Percentiles rank a stretch among this genome's conserved stretches.
phyloP scores from a whole-genome alignment of 2,329 filamentous ascomycete genomes.

The Escovopsis sp. region DNA sequence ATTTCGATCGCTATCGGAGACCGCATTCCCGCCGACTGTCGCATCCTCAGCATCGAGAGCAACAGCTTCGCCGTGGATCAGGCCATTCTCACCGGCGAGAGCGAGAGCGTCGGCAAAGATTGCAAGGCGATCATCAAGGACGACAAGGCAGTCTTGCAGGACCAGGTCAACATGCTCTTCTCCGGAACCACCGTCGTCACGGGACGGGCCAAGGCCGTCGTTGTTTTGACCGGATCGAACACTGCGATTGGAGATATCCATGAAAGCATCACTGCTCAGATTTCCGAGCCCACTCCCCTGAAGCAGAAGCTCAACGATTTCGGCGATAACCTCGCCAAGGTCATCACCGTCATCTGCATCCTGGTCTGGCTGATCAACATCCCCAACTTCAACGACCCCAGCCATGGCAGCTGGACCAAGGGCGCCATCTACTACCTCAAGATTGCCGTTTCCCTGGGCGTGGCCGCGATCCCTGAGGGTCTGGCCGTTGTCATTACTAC shows the following conservation, averaged over 20 bases:
- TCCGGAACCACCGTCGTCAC: slow-evolving; percentile 96
- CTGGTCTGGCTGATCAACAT: slow-evolving; percentile 98
- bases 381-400: slow-evolving; percentile 87
- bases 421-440: slow-evolving; percentile 99
- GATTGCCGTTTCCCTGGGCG: slow-evolving; percentile 95
- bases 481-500: slow-evolving; percentile 98
- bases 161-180: slow-evolving; percentile 95
- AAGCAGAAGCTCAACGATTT: slow-evolving; percentile 99
- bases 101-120: slow-evolving; percentile 90
- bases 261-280: slow-evolving; percentile 95
- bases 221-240: slow-evolving; percentile 74
- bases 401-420: slow-evolving; percentile 87
- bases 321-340: slow-evolving; percentile 88
- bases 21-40: slow-evolving; percentile 87
- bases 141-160: slow-evolving; percentile 81
- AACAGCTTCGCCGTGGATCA: slow-evolving; percentile 97
- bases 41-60: slow-evolving; percentile 78
- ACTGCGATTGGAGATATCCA: slow-evolving; percentile 98
- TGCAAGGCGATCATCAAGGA: slow-evolving; percentile 52
- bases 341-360: slow-evolving; percentile 93
- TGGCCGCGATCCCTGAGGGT: slow-evolving; percentile 94
- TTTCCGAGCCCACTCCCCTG: slow-evolving; percentile 88
- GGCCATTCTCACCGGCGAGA: slow-evolving; percentile 92
- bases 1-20: slow-evolving; percentile 80
- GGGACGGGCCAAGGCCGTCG: slow-evolving; percentile 79